These are phyloP conservation scores for Phtheirospermum japonicum DNA, from an alignment of 257 asterid species.

Conservation along the genomic window DNA sequence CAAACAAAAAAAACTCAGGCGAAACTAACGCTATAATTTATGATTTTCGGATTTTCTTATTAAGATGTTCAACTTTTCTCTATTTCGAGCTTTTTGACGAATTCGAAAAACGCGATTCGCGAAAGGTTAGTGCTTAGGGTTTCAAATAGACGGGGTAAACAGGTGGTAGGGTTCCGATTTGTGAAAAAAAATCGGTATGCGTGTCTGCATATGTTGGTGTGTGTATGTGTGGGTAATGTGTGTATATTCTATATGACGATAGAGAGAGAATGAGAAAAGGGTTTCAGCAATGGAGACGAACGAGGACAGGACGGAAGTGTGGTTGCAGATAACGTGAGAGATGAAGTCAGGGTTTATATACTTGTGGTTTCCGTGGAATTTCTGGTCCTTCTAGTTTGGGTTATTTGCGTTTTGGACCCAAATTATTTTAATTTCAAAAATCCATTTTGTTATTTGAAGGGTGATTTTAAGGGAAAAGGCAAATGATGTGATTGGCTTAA, in stretches of 20 bases:
- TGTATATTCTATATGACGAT: slow-evolving; percentile 16
- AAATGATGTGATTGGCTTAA: too few species aligned
- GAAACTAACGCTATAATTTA: slow-evolving; percentile 18
- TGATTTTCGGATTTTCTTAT: slow-evolving; percentile 10
- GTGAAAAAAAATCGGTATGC: neutral
- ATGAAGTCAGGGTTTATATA: slow-evolving; percentile 31
- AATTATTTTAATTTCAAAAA: neutral
- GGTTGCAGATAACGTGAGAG: slow-evolving; percentile 31
- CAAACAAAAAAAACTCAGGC: slow-evolving; percentile 1
- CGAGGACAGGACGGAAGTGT: neutral
- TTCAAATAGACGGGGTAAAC: slow-evolving; percentile 22
- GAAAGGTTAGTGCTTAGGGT: slow-evolving; percentile 28
- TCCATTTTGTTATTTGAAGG: neutral
- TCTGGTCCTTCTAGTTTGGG: slow-evolving; percentile 18
- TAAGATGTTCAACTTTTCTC: neutral
- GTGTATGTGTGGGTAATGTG: slow-evolving; percentile 8
- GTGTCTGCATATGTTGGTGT: slow-evolving; percentile 10
- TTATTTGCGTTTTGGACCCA: slow-evolving; percentile 28
- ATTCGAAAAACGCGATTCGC: slow-evolving; percentile 28
- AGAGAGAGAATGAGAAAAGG: slow-evolving; percentile 21
- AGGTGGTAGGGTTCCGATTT: slow-evolving; percentile 29
- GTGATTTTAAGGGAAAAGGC: neutral
- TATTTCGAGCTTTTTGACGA: slow-evolving; percentile 19
- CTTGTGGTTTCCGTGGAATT: slow-evolving; percentile 24
- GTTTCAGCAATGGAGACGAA: slow-evolving; percentile 31